Base-by-base conservation (phyloP, 176 grass and related monocot genomes). In the Carex kokanica region DNA sequence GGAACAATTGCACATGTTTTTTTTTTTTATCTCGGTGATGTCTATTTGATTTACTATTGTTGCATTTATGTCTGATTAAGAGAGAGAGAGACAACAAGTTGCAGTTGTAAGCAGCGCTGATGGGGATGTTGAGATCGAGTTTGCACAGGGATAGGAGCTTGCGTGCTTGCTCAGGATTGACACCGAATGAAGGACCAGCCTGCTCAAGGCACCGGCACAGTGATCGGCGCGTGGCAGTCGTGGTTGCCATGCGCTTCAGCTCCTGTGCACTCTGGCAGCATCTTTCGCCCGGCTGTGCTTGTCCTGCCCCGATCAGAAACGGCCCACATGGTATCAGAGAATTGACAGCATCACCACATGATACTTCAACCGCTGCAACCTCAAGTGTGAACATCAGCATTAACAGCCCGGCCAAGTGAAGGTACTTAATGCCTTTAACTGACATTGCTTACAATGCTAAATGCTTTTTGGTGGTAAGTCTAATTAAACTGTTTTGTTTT, bases 161-260 rank as follows among this genome's bases (percentile, higher is more conserved):
- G 43, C 7, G 13, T 0, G 89, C 89, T 25, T 89, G 89, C 29
- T 87, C 72, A 10, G 87, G 92, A 11, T 83, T 67, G 78, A 89
- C 87, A 41, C 87, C 92, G 58, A 94, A 91, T 1, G 85, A 94
- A 20, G 89, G 89, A 6, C 73, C 92, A 0, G 87, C 78, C 59
- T 91, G 59, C 74, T 84, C 69, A 41, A 94, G 72, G 81, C 92
- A 94, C 84, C 64, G 32, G 88, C 92, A 92, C 10, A 92, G 13
- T 31, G 83, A 83, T 12, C 88, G 85, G 0, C 92, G 89, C 25
- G n/a, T 65, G 7, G 2, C 85, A 14, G 29, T 59, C n/a, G 87
- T 94, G 4, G 10, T 8, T 8, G 85, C 87, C 87, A 90, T 86
- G 54, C 24, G 21, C 5, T 68, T 57, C 40, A 91, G 85, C 67